Evolutionary conservation across 805 yeast genomes (phyloP), one percentile per base, ranked within the genome.

Genomic region (Metschnikowia cerradonensis): DNA sequence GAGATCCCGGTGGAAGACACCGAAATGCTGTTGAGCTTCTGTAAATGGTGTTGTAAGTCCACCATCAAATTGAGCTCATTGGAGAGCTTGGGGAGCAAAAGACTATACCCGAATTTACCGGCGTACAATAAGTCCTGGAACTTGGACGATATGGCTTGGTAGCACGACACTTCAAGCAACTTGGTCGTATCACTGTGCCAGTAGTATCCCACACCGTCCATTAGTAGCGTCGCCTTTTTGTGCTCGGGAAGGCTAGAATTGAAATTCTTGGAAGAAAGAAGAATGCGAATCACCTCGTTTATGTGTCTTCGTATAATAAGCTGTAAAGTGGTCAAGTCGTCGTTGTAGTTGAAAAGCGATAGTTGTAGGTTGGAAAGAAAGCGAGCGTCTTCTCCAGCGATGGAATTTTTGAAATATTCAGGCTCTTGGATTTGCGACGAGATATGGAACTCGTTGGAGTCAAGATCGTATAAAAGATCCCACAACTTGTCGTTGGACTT

Each of bases 391-490:
- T 75, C 79, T 5, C 71, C 62, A 5, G 74, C 71, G 33, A 75
- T 72, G 2, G 77, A 71, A 49, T 65, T 69, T 42, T 61, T 67
- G 41, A 64, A 59, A 32, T 50, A 59, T 38, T 54, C 62, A 4
- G 52, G 54, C 22, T 58, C 61, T 20, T 52, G 57, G 4, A 61
- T 48, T 33, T 60, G 63, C 15, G 63, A 48, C n/a, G 67, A 60
- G 17, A 73, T 49, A 31, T 61, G 56, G 37, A 82, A 59, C 48
- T 71, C 75, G 42, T 77, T 78, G 0, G 73, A 46, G 58, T 84
- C 90, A 53, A 86, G 58, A 62, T 86, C 84, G 50, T 82, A 79
- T 52, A 80, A 74, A 32, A 82, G 63, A 62, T 86, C 88, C 86
- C 87, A 85, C 19, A 78, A 60, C 41, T 72, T 72, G 32, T 70